Evolutionary conservation across 164 flowering plant species (phyloP), one percentile per base, ranked within the genome.

Genomic region (Aristolochia contorta): DNA sequence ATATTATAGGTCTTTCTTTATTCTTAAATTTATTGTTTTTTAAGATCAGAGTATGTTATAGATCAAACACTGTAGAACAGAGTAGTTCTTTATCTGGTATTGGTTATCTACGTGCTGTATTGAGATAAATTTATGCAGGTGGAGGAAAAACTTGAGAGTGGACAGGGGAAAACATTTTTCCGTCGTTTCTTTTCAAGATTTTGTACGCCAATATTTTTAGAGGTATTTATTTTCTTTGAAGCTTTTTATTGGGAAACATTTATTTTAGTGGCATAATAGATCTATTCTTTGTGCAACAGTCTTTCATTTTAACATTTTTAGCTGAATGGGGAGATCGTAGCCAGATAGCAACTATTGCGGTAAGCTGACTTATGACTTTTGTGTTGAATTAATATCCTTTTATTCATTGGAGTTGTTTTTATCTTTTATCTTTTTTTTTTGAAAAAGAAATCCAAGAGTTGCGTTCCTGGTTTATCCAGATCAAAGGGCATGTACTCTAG

Each of bases 321-420:
- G 99, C 99, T 0, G 99, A 94, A 75, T 94, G 99, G 99, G 99
- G 99, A 12, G 99, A 94, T 65, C 96, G 99, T 58, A 94, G 99
- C 74, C 99, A 94, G 80, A 94, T 94, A 53, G 99, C 99, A 58
- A 94, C 99, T 65, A 94, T 94, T 72, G 99, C 99, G 54, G 99
- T 94, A 80, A 91, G 96, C 21, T 69, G 22, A 33, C 59, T 58
- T 41, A 41, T 32, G 32, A 30, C 19, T 49, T 19, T 8, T n/a
- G n/a, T n/a, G n/a, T n/a, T n/a, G n/a, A n/a, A n/a, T n/a, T n/a
- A n/a, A n/a, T n/a, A n/a, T n/a, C n/a, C n/a, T n/a, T n/a, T n/a
- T n/a, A n/a, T n/a, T n/a, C n/a, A n/a, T n/a, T n/a, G n/a, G n/a
- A n/a, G n/a, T n/a, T n/a, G n/a, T 9, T 58, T n/a, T 23, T 25